Conservation (phyloP, 78 protist genomes). For the Pelomyxa schiedti region DNA sequence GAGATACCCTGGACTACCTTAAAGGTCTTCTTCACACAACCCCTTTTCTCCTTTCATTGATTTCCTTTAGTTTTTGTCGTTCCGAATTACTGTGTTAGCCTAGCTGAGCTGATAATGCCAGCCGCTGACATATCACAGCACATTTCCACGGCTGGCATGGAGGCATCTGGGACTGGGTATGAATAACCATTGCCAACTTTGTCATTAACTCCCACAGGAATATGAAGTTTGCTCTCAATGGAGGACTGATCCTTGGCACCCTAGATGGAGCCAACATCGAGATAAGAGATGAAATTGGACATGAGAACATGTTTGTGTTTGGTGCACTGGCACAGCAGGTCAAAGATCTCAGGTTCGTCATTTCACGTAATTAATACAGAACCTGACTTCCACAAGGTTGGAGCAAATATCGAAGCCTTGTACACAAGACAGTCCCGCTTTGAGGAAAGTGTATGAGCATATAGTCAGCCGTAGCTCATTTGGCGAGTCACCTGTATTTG, state of each 20-base stretch:
- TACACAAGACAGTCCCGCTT: no score
- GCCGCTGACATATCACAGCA: slow-evolving; percentile 87
- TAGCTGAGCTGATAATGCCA: slow-evolving; percentile 88
- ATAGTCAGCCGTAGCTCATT: no score
- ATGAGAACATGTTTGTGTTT: slow-evolving; percentile 66
- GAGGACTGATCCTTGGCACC: slow-evolving; percentile 80
- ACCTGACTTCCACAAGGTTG: no score
- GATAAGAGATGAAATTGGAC: slow-evolving; percentile 70
- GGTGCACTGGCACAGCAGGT: slow-evolving; percentile 22
- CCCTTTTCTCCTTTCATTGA: not conserved
- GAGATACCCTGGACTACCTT: slow-evolving; percentile 55
- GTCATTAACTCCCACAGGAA: slow-evolving; percentile 39
- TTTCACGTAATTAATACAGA: no score
- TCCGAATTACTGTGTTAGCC: slow-evolving; percentile 83
- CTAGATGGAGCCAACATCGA: slow-evolving; percentile 93
- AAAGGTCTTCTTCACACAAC: slow-evolving; percentile 60
- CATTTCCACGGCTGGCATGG: slow-evolving; percentile 89
- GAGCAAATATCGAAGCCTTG: no score
- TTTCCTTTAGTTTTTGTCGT: slow-evolving; percentile 65
- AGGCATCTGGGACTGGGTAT: slow-evolving; percentile 91
- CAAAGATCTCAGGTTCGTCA: no score
- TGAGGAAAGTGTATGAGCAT: no score
- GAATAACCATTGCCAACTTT: not conserved
- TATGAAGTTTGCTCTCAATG: slow-evolving; percentile 89
- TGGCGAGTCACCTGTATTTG: no score